Percentiles rank a stretch among this genome's conserved stretches.
Conservation (phyloP, 768 basidiomycete genomes). For the Kwoniella dendrophila region DNA sequence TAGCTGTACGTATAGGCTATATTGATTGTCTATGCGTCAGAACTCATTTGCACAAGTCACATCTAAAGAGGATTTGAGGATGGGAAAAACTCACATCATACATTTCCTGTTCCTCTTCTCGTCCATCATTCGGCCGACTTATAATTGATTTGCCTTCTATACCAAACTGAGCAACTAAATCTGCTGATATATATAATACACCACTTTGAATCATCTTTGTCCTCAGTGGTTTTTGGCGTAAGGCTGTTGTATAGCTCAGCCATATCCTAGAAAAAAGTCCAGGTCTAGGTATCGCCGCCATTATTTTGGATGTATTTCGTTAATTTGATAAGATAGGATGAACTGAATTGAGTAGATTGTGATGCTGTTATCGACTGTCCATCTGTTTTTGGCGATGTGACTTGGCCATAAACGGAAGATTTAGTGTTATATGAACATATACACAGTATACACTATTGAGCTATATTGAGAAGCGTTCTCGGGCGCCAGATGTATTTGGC, state of each 20-base stretch:
- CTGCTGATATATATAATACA: slow-evolving; percentile 42
- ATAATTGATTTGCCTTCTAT: slow-evolving; percentile 48
- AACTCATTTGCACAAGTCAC: no score
- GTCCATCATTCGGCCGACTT: slow-evolving; percentile 3
- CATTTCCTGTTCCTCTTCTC: slow-evolving; percentile 24
- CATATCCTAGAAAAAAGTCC: slow-evolving; percentile 30
- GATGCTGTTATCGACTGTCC: no score
- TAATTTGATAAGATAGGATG: not conserved
- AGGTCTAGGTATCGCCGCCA: slow-evolving; percentile 15
- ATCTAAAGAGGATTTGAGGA: not conserved
- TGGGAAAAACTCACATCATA: slow-evolving; percentile 36
- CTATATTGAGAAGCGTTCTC: no score
- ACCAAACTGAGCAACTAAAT: slow-evolving; percentile 48
- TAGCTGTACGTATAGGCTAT: slow-evolving; percentile 41
- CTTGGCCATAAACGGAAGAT: no score
- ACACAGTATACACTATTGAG: no score
- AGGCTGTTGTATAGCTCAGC: slow-evolving; percentile 27
- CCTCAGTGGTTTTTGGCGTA: slow-evolving; percentile 37
- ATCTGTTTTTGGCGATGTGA: no score
- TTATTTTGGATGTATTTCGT: not conserved
- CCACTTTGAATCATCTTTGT: slow-evolving; percentile 52
- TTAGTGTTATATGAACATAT: no score
- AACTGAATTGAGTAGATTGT: no score
- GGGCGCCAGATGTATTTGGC: not conserved
- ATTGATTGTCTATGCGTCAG: no score